Evolutionary conservation across 768 basidiomycete species (phyloP), one percentile per base, ranked within the genome.

Genomic region (Pisolithus tinctorius): DNA sequence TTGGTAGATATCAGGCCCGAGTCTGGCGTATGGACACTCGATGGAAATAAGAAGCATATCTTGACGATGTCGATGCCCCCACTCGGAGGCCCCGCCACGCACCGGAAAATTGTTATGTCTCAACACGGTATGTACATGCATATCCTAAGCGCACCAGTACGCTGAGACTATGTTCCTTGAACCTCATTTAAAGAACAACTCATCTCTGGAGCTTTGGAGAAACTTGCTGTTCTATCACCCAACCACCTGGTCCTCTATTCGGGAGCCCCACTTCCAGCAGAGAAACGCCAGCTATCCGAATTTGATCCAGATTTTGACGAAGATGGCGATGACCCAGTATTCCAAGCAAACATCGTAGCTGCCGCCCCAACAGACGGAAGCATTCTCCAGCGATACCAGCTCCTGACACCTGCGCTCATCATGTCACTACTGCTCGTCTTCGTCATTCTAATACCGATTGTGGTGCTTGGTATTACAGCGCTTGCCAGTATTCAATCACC

Each of bases 361-460:
- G 43, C 54, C 5, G 43, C 54, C 4, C 63, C 73, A 1, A 65
- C 75, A 6, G 62, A 69, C 7, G 80, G 77, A 23, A 84, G 86
- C 9, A 81, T 90, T 50, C 75, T 91, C 26, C 76, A 82, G 54
- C 79, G 74, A 31, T 90, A 89, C 65, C 87, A 89, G 62, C 75
- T 89, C 43, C 78, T 91, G 45, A 88, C 87, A 0, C 85, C 89
- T 1, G 84, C 76, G 0, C 74, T 92, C 45, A 87, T 91, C 65
- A 76, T 74, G 4, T 64, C 74, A 6, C 75, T 91, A 16, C 74
- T 90, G 45, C 67, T 90, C 42, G 69, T 70, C 0, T 71, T 90
- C 60, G 86, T 88, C 64, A 60, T 88, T 46, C 70, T 88, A 11
- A 60, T 91, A 23, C 87, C 91, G 1, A 66, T 85, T 44, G 62